Evolutionary conservation across 495 filamentous ascomycete genomes (phyloP).

Genomic region (Penicillium paxilli): DNA sequence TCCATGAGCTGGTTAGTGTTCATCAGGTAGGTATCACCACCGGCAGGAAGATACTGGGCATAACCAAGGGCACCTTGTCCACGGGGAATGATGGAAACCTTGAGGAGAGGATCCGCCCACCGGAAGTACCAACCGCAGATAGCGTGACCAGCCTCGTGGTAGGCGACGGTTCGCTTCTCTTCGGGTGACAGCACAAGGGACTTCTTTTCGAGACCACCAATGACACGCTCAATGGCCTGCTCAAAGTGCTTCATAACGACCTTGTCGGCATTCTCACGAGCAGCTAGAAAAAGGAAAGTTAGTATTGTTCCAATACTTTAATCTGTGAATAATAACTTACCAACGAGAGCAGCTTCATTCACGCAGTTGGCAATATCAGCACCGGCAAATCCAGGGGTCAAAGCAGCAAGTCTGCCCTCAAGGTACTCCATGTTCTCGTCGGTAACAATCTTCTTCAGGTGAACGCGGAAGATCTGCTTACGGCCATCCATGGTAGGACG

Average conservation of each 20-base stretch:
- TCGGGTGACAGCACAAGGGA: conserved; percentile 87
- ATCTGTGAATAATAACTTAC: conserved; percentile 53
- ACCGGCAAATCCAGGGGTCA: conserved; percentile 95
- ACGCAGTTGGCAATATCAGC: conserved; percentile 98
- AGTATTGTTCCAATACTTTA: conserved; percentile 15
- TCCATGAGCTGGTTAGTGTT: conserved; percentile 96
- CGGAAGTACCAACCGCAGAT: conserved; percentile 98
- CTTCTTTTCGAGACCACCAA: conserved; percentile 95
- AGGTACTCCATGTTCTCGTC: conserved; percentile 84
- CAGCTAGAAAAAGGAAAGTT: conserved; percentile 59
- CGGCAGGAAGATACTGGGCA: conserved; percentile 89
- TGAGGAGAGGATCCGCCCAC: conserved; percentile 93
- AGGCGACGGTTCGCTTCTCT: conserved; percentile 93
- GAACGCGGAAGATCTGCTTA: conserved; percentile 93
- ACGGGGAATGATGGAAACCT: conserved; percentile 97
- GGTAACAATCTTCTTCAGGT: conserved; percentile 89
- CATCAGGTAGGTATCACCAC: conserved; percentile 87
- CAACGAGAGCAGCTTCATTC: conserved; percentile 95
- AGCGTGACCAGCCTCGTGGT: conserved; percentile 97
- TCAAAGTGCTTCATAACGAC: conserved; percentile 92
- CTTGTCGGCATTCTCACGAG: conserved; percentile 70
- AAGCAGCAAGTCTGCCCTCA: conserved; percentile 79
- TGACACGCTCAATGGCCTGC: conserved; percentile 93
- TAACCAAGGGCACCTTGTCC: conserved; percentile 92
- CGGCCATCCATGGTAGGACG: conserved; percentile 93